Percentiles rank a stretch among this genome's conserved stretches.
Conservation (phyloP, 2,329 filamentous ascomycete species). For the Alternaria triticimaculans region DNA sequence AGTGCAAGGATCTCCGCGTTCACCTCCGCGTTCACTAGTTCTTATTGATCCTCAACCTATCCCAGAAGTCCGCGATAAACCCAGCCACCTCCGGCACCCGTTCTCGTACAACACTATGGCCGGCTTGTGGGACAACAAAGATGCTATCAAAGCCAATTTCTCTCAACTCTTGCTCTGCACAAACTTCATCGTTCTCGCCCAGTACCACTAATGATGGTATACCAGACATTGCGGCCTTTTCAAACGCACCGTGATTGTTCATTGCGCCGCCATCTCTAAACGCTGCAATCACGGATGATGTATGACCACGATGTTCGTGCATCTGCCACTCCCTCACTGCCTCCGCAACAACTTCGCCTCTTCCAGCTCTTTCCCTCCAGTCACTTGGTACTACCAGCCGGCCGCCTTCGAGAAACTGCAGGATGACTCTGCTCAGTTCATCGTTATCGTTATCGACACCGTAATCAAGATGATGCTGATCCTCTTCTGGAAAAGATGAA, state of each 20-base stretch:
- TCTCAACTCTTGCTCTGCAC: slow-evolving; percentile 39
- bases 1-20: background rate
- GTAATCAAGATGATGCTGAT: slow-evolving; percentile 25
- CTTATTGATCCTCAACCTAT: background rate
- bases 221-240: slow-evolving; percentile 27
- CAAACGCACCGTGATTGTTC: slow-evolving; percentile 48
- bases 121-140: slow-evolving; percentile 46
- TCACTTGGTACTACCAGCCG: slow-evolving; percentile 51
- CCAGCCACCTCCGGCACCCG: slow-evolving; percentile 47
- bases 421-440: slow-evolving; percentile 45
- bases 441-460: slow-evolving; percentile 45
- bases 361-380: slow-evolving; percentile 53
- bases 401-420: slow-evolving; percentile 55
- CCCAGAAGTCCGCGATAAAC: slow-evolving; percentile 43
- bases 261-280: slow-evolving; percentile 56
- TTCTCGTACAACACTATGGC: slow-evolving; percentile 52
- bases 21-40: background rate
- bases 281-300: slow-evolving; percentile 55
- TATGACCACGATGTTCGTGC: slow-evolving; percentile 55
- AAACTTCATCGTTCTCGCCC: slow-evolving; percentile 49
- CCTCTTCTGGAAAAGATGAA: slow-evolving; percentile 31
- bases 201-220: slow-evolving; percentile 43
- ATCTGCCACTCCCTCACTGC: slow-evolving; percentile 59
- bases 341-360: slow-evolving; percentile 56
- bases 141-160: slow-evolving; percentile 47